Percentiles rank a stretch among this genome's conserved stretches.
Conservation (phyloP, 1,139 yeast genomes). For the Suhomyces ambrosiae region DNA sequence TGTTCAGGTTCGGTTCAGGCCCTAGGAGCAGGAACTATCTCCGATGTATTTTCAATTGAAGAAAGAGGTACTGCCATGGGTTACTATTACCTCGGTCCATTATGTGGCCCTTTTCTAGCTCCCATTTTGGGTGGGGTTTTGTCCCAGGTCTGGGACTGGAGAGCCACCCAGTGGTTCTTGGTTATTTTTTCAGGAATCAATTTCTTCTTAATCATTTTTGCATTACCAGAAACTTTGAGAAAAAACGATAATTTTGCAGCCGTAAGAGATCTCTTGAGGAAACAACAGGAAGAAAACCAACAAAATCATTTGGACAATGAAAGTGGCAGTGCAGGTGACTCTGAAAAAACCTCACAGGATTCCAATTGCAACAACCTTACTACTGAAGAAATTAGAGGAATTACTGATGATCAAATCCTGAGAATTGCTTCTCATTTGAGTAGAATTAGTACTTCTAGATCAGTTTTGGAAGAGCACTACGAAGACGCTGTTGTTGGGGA, state of each 20-base stretch:
- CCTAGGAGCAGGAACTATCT: constrained; percentile 87
- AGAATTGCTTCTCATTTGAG: constrained; percentile 24
- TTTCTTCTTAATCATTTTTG: constrained; percentile 50
- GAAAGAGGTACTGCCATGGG: constrained; percentile 84
- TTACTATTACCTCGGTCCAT: constrained; percentile 75
- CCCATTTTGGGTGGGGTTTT: constrained; percentile 84
- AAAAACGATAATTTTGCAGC: constrained; percentile 53
- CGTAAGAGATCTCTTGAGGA: constrained; percentile 39
- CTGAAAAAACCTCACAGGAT: constrained; percentile 5
- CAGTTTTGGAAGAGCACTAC: constrained; percentile 13
- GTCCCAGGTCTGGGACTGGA: constrained; percentile 77
- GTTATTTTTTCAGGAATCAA: constrained; percentile 66
- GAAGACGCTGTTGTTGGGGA: constrained; percentile 38
- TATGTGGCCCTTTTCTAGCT: constrained; percentile 77
- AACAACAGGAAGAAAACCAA: constrained; percentile 4
- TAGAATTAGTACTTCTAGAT: constrained; percentile 11
- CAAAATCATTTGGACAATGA: constrained; percentile 21
- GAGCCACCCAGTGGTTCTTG: constrained; percentile 87
- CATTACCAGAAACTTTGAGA: constrained; percentile 77
- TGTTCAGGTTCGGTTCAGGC: constrained; percentile 86
- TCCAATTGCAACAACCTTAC: constrained; percentile 17
- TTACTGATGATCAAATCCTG: constrained; percentile 19
- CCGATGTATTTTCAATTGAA: constrained; percentile 68
- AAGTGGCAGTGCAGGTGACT: constrained; percentile 13
- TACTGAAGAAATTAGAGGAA: constrained; percentile 18